A percentile compares a stretch with the other conserved stretches of the same genome.
Evolutionary conservation across 805 yeast species (phyloP).

Genomic region (Starmerella stellata): DNA sequence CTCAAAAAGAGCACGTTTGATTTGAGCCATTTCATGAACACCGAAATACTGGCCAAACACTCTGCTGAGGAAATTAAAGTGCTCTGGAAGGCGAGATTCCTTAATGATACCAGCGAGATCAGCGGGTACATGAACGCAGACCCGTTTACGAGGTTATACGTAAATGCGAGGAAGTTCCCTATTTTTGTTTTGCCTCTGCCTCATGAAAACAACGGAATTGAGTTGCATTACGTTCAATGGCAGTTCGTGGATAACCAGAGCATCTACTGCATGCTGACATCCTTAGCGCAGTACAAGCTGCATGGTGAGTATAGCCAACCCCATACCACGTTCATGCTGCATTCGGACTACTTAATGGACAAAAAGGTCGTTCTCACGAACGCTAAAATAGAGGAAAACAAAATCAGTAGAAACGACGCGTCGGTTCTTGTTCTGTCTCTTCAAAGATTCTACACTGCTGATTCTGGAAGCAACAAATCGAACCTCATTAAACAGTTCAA

Average conservation of each 20-base stretch:
- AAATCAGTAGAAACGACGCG: constrained; percentile 54
- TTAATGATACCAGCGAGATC: constrained; percentile 37
- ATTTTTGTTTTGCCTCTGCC: constrained; percentile 84
- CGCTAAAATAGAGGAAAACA: constrained; percentile 52
- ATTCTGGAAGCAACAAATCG: constrained; percentile 30
- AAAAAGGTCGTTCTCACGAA: constrained; percentile 66
- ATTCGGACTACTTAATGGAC: constrained; percentile 45
- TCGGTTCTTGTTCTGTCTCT: constrained; percentile 36
- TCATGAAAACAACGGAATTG: constrained; percentile 31
- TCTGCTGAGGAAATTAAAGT: constrained; percentile 48
- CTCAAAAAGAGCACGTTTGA: constrained; percentile 33
- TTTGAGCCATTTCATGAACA: constrained; percentile 49
- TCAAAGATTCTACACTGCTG: constrained; percentile 39
- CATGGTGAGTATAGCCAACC: constrained; percentile 89
- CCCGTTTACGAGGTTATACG: constrained; percentile 45
- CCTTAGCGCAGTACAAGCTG: constrained; percentile 76
- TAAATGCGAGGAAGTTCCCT: constrained; percentile 56
- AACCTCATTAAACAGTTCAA: constrained; percentile 51
- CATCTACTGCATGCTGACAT: constrained; percentile 74
- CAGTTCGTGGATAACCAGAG: constrained; percentile 67
- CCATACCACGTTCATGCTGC: constrained; percentile 79
- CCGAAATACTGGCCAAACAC: constrained; percentile 42
- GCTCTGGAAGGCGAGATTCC: constrained; percentile 80
- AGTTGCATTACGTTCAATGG: constrained; percentile 91
- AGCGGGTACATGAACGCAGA: constrained; percentile 43